Percentiles rank a stretch among this genome's conserved stretches.
phyloP scores from a whole-genome alignment of 148 eudicot genomes.

The Mesembryanthemum crystallinum region DNA sequence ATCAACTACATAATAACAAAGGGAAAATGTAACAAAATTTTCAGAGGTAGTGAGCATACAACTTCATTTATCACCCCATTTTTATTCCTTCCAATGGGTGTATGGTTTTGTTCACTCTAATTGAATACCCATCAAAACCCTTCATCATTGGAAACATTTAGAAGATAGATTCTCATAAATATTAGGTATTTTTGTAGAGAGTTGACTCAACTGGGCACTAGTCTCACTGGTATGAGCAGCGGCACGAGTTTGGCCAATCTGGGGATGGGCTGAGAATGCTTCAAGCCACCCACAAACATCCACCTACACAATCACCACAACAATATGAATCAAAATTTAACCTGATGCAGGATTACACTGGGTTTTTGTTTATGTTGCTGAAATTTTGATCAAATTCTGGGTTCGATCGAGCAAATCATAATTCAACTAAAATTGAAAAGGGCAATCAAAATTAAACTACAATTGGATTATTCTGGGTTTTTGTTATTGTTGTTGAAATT shows the following conservation, averaged over 20 bases:
- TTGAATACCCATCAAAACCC: not conserved
- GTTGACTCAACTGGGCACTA: constrained; percentile 61
- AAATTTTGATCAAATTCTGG: not conserved
- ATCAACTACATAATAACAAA: not conserved
- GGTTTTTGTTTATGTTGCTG: too few relatives aligned
- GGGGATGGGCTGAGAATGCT: constrained; percentile 86
- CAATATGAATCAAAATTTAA: not conserved
- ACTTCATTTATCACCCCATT: not conserved
- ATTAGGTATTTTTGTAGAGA: not conserved
- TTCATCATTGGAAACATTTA: not conserved
- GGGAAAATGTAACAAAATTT: not conserved
- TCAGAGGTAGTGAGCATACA: not conserved
- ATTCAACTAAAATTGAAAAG: not conserved
- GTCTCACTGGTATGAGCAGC: constrained; percentile 44
- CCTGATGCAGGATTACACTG: too few relatives aligned
- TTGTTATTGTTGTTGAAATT: not conserved
- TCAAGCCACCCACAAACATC: constrained; percentile 93
- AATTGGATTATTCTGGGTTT: too few relatives aligned
- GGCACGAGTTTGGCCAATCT: constrained; percentile 59
- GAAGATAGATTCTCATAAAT: not conserved
- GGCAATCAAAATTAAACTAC: not conserved
- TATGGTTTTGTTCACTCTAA: not conserved
- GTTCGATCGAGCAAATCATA: not conserved
- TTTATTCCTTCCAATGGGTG: not conserved
- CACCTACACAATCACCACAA: constrained; percentile 42